These are phyloP conservation scores for Wickerhamiella brachini DNA, from an alignment of 805 yeast species.

Conservation along the genomic window DNA sequence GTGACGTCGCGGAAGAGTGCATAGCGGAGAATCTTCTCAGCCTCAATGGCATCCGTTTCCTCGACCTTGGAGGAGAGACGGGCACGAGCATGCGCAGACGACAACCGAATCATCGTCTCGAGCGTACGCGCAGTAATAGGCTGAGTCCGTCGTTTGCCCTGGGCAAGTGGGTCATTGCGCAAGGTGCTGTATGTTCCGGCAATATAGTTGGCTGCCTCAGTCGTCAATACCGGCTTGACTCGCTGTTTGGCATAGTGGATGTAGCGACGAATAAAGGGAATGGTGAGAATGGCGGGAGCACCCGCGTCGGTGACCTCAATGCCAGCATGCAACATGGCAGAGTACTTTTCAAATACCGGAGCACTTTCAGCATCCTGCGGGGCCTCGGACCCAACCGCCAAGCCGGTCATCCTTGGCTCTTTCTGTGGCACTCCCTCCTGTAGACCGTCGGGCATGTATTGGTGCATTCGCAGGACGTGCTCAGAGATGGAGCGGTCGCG, in stretches of 20 bases:
- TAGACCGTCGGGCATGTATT: constrained; percentile 75
- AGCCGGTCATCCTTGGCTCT: constrained; percentile 52
- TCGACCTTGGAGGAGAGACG: constrained; percentile 66
- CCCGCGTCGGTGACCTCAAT: constrained; percentile 32
- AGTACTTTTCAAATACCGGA: constrained; percentile 67
- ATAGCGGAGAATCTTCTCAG: constrained; percentile 70
- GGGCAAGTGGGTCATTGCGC: constrained; percentile 52
- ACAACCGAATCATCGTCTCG: constrained; percentile 84
- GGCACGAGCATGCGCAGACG: constrained; percentile 97
- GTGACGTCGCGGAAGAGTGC: constrained; percentile 71
- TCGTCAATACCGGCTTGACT: constrained; percentile 64
- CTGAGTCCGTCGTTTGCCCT: constrained; percentile 47
- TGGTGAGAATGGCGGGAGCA: constrained; percentile 43
- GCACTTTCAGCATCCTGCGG: constrained; percentile 31
- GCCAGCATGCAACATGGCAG: constrained; percentile 72
- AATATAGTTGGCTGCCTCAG: constrained; percentile 65
- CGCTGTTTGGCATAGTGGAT: constrained; percentile 88
- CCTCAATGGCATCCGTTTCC: constrained; percentile 66
- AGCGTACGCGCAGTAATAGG: constrained; percentile 98
- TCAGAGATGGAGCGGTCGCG: constrained; percentile 82
- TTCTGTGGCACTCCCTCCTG: constrained; percentile 89
- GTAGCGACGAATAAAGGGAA: constrained; percentile 81
- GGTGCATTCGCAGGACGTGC: constrained; percentile 88
- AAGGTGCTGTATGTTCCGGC: constrained; percentile 67
- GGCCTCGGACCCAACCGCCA: constrained; percentile 62